phyloP scores from a whole-genome alignment of 495 filamentous ascomycete genomes.

The Penicillium pancosmium region DNA sequence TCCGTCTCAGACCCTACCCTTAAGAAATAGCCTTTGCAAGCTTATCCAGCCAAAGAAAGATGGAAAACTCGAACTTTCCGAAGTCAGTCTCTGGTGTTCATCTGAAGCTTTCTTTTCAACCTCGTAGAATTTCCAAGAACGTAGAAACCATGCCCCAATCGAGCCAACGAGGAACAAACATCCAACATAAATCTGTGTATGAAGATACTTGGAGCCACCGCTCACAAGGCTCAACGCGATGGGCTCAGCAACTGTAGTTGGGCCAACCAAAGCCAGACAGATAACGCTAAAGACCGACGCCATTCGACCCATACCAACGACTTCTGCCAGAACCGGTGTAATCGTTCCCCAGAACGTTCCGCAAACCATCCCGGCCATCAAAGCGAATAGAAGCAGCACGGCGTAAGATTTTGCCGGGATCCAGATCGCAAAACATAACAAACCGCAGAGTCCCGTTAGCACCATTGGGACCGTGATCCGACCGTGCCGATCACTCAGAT shows the following conservation, averaged over 20 bases:
- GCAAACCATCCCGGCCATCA: conserved; percentile 64
- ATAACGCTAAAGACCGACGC: conserved; percentile 63
- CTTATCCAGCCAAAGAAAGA: conserved; percentile 14
- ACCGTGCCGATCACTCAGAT: conserved; percentile 66
- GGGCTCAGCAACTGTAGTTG: conserved; percentile 68
- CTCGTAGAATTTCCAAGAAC: conserved; percentile 31
- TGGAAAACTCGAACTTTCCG: conserved; percentile 5
- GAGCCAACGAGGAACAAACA: conserved; percentile 62
- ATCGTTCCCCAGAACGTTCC: conserved; percentile 73
- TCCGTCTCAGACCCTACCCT: conserved; percentile 7
- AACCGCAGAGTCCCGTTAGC: conserved; percentile 60
- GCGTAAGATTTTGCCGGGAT: conserved; percentile 62
- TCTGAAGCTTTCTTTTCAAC: conserved; percentile 18
- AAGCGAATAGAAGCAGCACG: conserved; percentile 65
- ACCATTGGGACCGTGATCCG: conserved; percentile 67
- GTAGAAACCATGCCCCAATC: conserved; percentile 51
- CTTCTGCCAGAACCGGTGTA: conserved; percentile 67
- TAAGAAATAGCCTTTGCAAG: conserved; percentile 14
- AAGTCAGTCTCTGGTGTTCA: conserved; percentile 9
- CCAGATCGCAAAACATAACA: conserved; percentile 70
- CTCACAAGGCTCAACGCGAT: conserved; percentile 63
- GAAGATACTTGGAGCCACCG: conserved; percentile 53
- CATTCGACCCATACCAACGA: conserved; percentile 64
- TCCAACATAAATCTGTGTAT: conserved; percentile 64
- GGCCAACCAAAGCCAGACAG: conserved; percentile 67